A percentile compares a stretch with the other conserved stretches of the same genome.
phyloP scores from a whole-genome alignment of 108 stramenopile species.

The Phaeodactylum tricornutum region DNA sequence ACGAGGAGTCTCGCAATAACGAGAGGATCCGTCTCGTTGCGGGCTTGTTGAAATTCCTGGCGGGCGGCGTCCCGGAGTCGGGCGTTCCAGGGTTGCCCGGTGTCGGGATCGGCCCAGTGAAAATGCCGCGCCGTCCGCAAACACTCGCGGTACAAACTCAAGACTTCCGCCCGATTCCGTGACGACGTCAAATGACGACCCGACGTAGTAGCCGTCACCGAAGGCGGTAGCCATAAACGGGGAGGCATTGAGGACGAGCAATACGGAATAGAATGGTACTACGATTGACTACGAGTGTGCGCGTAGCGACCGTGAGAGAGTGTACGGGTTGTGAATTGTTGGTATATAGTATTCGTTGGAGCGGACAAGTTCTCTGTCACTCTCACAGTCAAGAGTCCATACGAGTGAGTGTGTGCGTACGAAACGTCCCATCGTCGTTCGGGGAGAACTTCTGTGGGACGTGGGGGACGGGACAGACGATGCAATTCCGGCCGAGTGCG shows the following conservation, averaged over 20 bases:
- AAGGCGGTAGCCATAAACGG: conserved; percentile 28
- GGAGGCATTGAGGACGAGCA: conserved; percentile 28
- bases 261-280: no score
- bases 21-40: conserved; percentile 81
- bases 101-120: conserved; percentile 73
- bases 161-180: conserved; percentile 39
- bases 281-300: no score
- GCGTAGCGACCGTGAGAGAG: no score
- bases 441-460: no score
- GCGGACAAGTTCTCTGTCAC: no score
- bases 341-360: no score
- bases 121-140: conserved; percentile 84
- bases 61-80: conserved; percentile 69
- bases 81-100: conserved; percentile 67
- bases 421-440: no score
- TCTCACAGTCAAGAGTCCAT: no score
- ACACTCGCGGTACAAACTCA: conserved; percentile 78
- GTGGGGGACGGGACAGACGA: no score
- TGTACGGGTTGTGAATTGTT: no score
- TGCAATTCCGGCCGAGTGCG: no score
- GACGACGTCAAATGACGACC: conserved; percentile 37
- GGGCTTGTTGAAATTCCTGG: conserved; percentile 79
- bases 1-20: conserved; percentile 85
- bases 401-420: no score
- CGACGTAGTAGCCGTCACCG: conserved; percentile 14